Conservation (phyloP, 768 basidiomycete species). For the Lactifluus pinguis region DNA sequence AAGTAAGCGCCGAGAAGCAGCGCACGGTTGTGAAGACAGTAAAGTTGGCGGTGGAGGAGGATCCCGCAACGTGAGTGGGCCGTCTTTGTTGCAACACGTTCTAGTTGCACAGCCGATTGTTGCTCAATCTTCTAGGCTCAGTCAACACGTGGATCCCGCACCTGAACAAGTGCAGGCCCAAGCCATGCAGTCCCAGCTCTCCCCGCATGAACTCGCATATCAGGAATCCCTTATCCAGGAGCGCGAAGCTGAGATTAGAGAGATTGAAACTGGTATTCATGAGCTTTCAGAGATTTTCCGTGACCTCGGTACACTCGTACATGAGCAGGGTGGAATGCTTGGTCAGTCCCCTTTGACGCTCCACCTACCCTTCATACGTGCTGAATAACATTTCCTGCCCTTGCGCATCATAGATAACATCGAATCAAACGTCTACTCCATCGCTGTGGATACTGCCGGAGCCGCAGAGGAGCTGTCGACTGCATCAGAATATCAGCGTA, state of each 20-base stretch:
- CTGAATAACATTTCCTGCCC: background rate
- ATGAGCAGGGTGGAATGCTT: conserved; percentile 90
- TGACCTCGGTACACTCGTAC: conserved; percentile 88
- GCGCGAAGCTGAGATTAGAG: conserved; percentile 88
- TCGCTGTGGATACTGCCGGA: conserved; percentile 70
- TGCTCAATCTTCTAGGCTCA: background rate
- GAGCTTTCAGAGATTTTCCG: conserved; percentile 95
- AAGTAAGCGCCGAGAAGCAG: conserved; percentile 83
- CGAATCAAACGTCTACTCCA: conserved; percentile 83
- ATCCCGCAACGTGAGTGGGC: conserved; percentile 31
- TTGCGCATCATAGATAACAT: conserved; percentile 65
- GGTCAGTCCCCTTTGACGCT: conserved; percentile 44
- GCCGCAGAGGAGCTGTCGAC: conserved; percentile 82
- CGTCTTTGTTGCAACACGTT: background rate
- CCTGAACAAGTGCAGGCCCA: conserved; percentile 63
- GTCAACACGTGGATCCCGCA: conserved; percentile 26
- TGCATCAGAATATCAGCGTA: conserved; percentile 90
- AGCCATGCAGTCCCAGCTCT: conserved; percentile 62
- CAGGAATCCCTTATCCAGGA: conserved; percentile 94
- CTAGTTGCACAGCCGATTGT: background rate
- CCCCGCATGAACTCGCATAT: conserved; percentile 87
- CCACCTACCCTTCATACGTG: background rate
- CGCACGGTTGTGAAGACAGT: conserved; percentile 82
- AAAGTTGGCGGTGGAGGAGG: conserved; percentile 76
- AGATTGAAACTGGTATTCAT: conserved; percentile 95